Percentiles rank a stretch among this genome's conserved stretches.
Conservation (phyloP, 371 early-diverging fungal species). For the Saksenaea vasiformis region DNA sequence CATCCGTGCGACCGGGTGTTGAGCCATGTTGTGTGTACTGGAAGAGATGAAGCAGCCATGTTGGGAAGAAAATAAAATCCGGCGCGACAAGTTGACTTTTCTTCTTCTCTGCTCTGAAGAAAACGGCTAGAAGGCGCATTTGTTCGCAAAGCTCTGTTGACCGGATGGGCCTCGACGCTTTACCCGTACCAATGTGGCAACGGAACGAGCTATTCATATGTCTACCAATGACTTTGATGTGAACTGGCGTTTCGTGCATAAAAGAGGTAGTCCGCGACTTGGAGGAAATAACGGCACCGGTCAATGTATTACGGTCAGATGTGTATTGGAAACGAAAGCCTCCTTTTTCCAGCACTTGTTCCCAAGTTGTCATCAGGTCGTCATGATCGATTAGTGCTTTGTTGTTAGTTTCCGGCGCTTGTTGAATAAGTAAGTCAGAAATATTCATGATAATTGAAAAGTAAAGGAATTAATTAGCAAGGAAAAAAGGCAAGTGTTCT, state of each 20-base stretch:
- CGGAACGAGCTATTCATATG: slow-evolving; percentile 48
- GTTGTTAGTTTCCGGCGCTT: background rate
- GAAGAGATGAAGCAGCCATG: slow-evolving; percentile 49
- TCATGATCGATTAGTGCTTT: slow-evolving; percentile 16
- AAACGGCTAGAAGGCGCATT: slow-evolving; percentile 45
- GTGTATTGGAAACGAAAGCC: slow-evolving; percentile 20
- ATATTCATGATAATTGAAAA: background rate
- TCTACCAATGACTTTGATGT: slow-evolving; percentile 45
- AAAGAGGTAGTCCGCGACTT: background rate
- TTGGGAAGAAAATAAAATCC: slow-evolving; percentile 48
- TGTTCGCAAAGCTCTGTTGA: slow-evolving; percentile 37
- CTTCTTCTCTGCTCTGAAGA: slow-evolving; percentile 41
- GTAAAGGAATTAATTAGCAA: background rate
- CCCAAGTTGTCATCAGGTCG: slow-evolving; percentile 30
- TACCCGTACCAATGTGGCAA: slow-evolving; percentile 50
- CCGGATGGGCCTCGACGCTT: slow-evolving; percentile 42
- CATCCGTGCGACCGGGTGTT: slow-evolving; percentile 47
- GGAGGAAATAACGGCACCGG: slow-evolving; percentile 22
- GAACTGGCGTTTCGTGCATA: slow-evolving; percentile 31
- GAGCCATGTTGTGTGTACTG: slow-evolving; percentile 41
- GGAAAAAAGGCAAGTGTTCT: background rate
- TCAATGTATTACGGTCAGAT: slow-evolving; percentile 26
- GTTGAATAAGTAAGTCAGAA: background rate
- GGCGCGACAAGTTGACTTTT: slow-evolving; percentile 36
- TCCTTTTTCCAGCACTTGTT: slow-evolving; percentile 18